A percentile compares a stretch with the other conserved stretches of the same genome.
Conservation (phyloP, 345 rosid species). For the Eucalyptus albens region DNA sequence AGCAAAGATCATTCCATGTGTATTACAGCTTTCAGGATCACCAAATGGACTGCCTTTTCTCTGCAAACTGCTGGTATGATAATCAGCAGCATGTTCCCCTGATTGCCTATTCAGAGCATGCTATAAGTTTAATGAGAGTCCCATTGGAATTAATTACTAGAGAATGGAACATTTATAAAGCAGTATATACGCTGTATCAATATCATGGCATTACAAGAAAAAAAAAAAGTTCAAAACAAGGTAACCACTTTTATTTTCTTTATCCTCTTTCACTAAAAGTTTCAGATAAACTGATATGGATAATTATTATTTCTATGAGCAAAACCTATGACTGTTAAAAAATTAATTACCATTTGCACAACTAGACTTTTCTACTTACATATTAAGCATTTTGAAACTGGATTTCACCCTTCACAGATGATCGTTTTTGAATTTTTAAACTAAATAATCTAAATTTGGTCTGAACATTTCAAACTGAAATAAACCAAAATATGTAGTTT, state of each 20-base stretch:
- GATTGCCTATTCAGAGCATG: slow-evolving; percentile 12
- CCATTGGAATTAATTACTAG: neutral
- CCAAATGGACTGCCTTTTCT: slow-evolving; percentile 29
- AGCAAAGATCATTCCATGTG: slow-evolving; percentile 17
- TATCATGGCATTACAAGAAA: neutral
- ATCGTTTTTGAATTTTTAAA: neutral
- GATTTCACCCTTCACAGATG: neutral
- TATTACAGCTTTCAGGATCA: slow-evolving; percentile 1
- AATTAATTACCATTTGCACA: neutral
- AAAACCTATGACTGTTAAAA: neutral
- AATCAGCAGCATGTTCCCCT: slow-evolving; percentile 21
- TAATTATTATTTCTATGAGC: neutral
- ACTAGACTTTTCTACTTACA: neutral
- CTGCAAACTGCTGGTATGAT: slow-evolving; percentile 25
- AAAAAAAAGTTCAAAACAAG: neutral
- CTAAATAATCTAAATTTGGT: neutral
- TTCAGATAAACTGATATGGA: neutral
- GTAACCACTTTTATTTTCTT: neutral
- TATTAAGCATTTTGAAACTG: neutral
- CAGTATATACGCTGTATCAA: neutral
- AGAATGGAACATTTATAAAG: neutral
- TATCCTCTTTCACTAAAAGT: neutral
- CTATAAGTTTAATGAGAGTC: neutral
- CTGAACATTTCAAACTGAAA: neutral
- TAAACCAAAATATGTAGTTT: neutral